These are phyloP conservation scores for Yarrowia galli DNA, from an alignment of 1,139 yeast species.

Conservation along the genomic window DNA sequence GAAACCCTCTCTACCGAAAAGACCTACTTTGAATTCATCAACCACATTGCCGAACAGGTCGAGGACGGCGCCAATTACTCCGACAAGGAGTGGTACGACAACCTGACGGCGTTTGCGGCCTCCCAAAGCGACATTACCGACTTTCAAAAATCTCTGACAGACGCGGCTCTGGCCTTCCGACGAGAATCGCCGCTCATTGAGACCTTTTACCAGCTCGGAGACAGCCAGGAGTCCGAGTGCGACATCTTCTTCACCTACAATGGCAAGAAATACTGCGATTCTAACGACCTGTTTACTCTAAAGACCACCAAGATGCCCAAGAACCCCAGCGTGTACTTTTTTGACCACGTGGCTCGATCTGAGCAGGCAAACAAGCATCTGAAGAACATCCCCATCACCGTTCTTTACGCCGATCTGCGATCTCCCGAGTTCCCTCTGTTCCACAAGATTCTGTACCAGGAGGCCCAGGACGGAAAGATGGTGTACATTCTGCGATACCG, in stretches of 20 bases:
- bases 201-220: conserved; percentile 58
- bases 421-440: conserved; percentile 61
- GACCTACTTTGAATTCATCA: conserved; percentile 59
- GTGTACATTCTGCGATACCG: conserved; percentile 79
- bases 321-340: conserved; percentile 47
- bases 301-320: conserved; percentile 52
- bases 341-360: conserved; percentile 63
- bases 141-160: conserved; percentile 53
- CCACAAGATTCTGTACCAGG: conserved; percentile 64
- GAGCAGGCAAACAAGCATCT: conserved; percentile 54
- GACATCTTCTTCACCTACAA: conserved; percentile 57
- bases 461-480: conserved; percentile 70
- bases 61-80: conserved; percentile 46
- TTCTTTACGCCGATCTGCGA: conserved; percentile 60
- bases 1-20: conserved; percentile 64
- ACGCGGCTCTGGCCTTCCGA: conserved; percentile 62
- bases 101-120: conserved; percentile 51
- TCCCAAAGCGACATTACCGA: conserved; percentile 42
- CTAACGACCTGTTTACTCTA: conserved; percentile 73
- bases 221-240: conserved; percentile 53
- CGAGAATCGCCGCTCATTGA: conserved; percentile 67
- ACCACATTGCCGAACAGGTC: conserved; percentile 51
- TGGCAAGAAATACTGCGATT: conserved; percentile 64
- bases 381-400: conserved; percentile 53
- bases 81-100: conserved; percentile 55